Base-by-base conservation (phyloP, 1,139 yeast species). In the Sugiyamaella paludigena region DNA sequence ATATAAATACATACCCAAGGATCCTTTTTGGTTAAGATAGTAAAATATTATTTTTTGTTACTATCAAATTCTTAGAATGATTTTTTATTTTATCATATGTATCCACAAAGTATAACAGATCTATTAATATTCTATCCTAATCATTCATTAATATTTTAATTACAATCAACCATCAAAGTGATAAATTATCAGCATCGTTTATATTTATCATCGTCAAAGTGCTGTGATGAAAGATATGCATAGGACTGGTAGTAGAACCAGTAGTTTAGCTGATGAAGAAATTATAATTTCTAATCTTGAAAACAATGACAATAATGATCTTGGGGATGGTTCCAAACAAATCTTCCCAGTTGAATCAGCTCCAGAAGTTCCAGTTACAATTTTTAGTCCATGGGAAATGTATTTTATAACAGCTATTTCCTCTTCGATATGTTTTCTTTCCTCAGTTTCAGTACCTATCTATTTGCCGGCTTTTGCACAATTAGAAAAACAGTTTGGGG, bases 401-500 rank as follows among this genome's bases (percentile, higher is more conserved):
- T 50, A 60, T 33, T 30, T 65, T 7, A 57, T 79, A 13, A 71
- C 76, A 0, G 44, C 65, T 0, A 56, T 78, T 1, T 68, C 77
- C 38, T 70, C 83, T 0, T 54, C 68, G 5, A 69, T 75, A 1
- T 81, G 83, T 0, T 61, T 81, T 28, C 79, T 83, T 68, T 83
- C 92, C 0, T 71, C 87, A 0, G 66, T 83, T n/a, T 79, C 87
- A 1, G 76, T 80, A 50, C 82, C 92, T 0, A 83, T 86, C 24
- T 86, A 83, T 61, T 81, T 83, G 63, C 94, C 94, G 0, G 88
- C 87, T 0, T 66, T 87, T 24, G 77, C 82, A 0, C 73, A 72
- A 7, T 66, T 87, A 5, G 75, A 79, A 31, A 55, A 63, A 0
- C 66, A 77, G 28, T 84, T 87, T 59, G 50, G 74, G 37, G 77